Evolutionary conservation across 169 alveolate genomes (phyloP), one percentile per base, ranked within the genome.

Genomic region (Amoebophrya sp.): DNA sequence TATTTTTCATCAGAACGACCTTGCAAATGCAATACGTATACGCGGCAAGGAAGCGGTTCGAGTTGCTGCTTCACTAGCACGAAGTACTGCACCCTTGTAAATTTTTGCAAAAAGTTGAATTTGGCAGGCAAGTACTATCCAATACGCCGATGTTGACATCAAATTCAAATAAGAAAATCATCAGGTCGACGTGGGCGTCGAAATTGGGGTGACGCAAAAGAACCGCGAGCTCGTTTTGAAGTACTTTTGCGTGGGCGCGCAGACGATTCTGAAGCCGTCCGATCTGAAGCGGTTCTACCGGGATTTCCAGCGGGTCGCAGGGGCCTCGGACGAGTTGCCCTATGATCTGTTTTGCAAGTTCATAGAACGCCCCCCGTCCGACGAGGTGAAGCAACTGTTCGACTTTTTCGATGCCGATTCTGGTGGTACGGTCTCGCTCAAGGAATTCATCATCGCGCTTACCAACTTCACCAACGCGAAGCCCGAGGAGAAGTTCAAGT

Each of bases 381-480:
- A 66, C 83, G 39, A 66, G 83, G 1, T 3, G 32, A 66, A 66
- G 35, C 32, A 66, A 25, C 35, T 66, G 35, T 66, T 66, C 18
- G 83, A 66, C 10, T 66, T 66, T 25, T 66, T 66, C 35, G 83
- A 66, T 25, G 83, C 83, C 32, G 83, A 66, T 25, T 2, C 29
- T 2, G 83, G 83, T 25, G 83, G 83, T 1, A 66, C 83, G 29
- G 83, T 66, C 35, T 66, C 83, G 35, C 83, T 66, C 35, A 66
- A 66, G 83, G 83, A 66, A 25, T 66, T 66, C 83, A 66, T 66
- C 83, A 66, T 66, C 83, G 83, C 83, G 83, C 35, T 66, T 3
- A 66, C 83, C 38, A 66, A 66, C 83, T 66, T 66, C 32, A 66
- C 83, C 32, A 66, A 66, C 83, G 83, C 83, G 10, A 66, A 66